Conservation (phyloP, 495 filamentous ascomycete species). For the Cairneyella variabilis region DNA sequence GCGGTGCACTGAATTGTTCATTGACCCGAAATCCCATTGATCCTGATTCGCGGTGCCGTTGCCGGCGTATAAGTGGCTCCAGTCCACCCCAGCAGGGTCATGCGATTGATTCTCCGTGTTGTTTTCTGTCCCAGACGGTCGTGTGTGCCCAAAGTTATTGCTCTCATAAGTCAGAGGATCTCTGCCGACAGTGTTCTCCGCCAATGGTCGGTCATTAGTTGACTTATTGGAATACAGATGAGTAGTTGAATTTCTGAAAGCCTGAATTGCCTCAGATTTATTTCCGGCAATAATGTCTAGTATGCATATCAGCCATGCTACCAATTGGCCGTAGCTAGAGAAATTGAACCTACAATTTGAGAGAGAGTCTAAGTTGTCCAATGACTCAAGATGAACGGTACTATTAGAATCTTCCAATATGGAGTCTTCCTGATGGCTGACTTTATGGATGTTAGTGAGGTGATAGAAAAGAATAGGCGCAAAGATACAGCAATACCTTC, state of each 20-base stretch:
- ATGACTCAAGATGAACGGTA: slow-evolving; percentile 1
- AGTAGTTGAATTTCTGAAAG: slow-evolving; percentile 1
- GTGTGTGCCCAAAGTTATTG: slow-evolving; percentile 3
- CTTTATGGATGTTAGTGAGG: too few species aligned
- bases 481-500: too few species aligned
- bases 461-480: too few species aligned
- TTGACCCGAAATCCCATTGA: not conserved
- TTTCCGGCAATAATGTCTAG: slow-evolving; percentile 1
- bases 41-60: not conserved
- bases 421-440: slow-evolving; percentile 7
- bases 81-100: not conserved
- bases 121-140: not conserved
- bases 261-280: not conserved
- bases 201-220: not conserved
- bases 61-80: not conserved
- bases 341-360: slow-evolving; percentile 9
- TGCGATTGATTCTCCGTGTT: not conserved
- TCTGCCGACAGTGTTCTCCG: not conserved
- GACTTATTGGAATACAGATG: not conserved
- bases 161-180: slow-evolving; percentile 4
- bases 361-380: slow-evolving; percentile 5
- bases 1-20: not conserved
- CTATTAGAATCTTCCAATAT: slow-evolving; percentile 4
- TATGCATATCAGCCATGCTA: slow-evolving; percentile 4
- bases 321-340: not conserved